Conservation (phyloP, 257 asterid species). For the Cinchona pubescens region DNA sequence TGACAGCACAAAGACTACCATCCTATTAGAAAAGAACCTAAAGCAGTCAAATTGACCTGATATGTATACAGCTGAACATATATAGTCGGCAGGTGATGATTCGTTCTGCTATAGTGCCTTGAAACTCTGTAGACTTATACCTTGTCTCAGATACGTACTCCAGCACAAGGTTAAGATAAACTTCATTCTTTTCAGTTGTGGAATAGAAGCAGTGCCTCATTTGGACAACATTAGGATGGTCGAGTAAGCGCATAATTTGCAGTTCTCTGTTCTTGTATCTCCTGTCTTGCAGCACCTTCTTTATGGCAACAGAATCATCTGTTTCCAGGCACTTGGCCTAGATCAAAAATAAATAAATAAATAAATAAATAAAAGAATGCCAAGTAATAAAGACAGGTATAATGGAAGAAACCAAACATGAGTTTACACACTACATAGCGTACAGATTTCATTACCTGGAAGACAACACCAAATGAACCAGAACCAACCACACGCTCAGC, state of each 20-base stretch:
- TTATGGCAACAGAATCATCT: conserved; percentile 75
- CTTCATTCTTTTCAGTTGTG: conserved; percentile 76
- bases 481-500: conserved; percentile 54
- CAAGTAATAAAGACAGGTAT: not conserved
- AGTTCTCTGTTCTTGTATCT: conserved; percentile 93
- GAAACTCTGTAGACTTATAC: conserved; percentile 74
- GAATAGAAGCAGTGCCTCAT: conserved; percentile 81
- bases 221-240: conserved; percentile 69
- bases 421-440: not conserved
- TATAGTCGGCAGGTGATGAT: conserved; percentile 68
- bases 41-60: conserved; percentile 47
- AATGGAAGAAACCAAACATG: conserved; percentile 2
- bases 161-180: conserved; percentile 78
- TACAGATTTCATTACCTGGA: conserved; percentile 49
- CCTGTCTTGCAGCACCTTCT: conserved; percentile 89
- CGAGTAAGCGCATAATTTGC: conserved; percentile 67
- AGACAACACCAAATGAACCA: conserved; percentile 68
- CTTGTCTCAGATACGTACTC: conserved; percentile 84
- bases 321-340: conserved; percentile 88
- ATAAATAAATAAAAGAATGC: not conserved
- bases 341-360: not conserved
- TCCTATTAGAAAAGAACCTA: not conserved
- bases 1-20: not conserved
- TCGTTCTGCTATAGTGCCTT: conserved; percentile 70
- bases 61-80: conserved; percentile 75